Conservation (phyloP, 2,329 filamentous ascomycete species). For the Neonectria punicea region DNA sequence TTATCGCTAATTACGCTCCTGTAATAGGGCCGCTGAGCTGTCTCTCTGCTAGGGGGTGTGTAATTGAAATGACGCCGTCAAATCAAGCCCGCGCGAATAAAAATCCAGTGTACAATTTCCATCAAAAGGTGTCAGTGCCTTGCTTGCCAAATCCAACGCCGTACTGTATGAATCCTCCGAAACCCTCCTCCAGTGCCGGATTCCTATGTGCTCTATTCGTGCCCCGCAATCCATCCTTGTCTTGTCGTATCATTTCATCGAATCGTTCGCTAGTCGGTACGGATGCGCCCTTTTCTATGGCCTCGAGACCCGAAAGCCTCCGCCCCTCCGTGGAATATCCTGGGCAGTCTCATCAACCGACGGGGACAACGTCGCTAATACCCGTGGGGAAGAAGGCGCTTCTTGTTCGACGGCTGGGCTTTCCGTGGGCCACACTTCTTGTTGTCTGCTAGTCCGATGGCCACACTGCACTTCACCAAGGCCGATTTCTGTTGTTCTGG, state of each 20-base stretch:
- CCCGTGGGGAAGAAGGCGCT: neutral
- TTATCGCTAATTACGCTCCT: constrained; percentile 43
- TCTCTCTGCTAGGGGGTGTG: constrained; percentile 9
- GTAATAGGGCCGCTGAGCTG: constrained; percentile 30
- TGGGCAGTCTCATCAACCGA: neutral
- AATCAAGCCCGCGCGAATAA: constrained; percentile 14
- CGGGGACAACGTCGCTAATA: neutral
- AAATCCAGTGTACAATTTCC: constrained; percentile 37
- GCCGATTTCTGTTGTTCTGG: constrained; percentile 25
- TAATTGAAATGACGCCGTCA: constrained; percentile 1
- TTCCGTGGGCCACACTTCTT: neutral
- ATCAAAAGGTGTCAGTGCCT: constrained; percentile 16
- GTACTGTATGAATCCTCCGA: constrained; percentile 20
- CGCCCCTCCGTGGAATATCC: neutral
- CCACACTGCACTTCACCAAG: constrained; percentile 26
- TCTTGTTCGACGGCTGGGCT: neutral
- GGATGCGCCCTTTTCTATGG: constrained; percentile 6
- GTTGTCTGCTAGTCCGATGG: neutral
- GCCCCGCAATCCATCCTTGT: constrained; percentile 17
- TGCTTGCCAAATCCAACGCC: constrained; percentile 34
- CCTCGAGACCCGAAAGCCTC: constrained; percentile 1
- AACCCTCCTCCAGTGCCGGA: constrained; percentile 12
- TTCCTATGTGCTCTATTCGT: constrained; percentile 18
- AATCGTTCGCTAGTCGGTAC: neutral
- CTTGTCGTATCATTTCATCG: constrained; percentile 6